A percentile compares a stretch with the other conserved stretches of the same genome.
These are phyloP conservation scores for Cyphellophora europaea DNA, from an alignment of 2,329 filamentous ascomycete genomes.

Conservation along the genomic window DNA sequence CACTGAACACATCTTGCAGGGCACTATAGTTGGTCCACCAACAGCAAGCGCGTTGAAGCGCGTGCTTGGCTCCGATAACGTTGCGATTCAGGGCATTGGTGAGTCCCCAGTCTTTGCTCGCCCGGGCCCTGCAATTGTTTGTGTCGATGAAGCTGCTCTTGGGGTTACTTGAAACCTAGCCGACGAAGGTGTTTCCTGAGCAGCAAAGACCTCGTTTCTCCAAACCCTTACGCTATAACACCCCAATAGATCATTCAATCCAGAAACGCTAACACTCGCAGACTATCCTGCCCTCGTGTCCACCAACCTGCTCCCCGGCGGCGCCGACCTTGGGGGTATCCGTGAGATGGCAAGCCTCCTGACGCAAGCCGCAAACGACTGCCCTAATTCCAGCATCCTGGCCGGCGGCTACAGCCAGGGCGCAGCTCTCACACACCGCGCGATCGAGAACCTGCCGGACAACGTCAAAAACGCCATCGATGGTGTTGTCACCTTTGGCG, in stretches of 20 bases:
- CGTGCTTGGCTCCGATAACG: slow-evolving; percentile 1
- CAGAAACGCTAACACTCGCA: too few species aligned
- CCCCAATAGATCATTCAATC: too few species aligned
- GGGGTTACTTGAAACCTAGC: too few species aligned
- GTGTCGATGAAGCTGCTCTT: too few species aligned
- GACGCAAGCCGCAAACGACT: slow-evolving; percentile 1
- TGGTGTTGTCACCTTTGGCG: slow-evolving; percentile 35
- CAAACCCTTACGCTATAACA: too few species aligned
- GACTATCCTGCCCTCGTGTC: slow-evolving; percentile 4
- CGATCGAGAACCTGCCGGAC: slow-evolving; percentile 21
- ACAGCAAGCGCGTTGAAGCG: slow-evolving; percentile 21
- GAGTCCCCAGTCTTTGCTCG: too few species aligned
- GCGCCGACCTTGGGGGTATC: slow-evolving; percentile 5
- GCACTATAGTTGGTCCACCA: slow-evolving; percentile 23
- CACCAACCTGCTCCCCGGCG: slow-evolving; percentile 3
- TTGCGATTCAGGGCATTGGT: slow-evolving; percentile 4
- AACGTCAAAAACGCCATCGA: slow-evolving; percentile 23
- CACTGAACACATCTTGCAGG: too few species aligned
- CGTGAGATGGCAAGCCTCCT: slow-evolving; percentile 2
- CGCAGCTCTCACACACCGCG: slow-evolving; percentile 26
- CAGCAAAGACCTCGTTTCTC: too few species aligned
- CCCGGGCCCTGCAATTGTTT: too few species aligned
- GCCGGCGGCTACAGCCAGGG: slow-evolving; percentile 19
- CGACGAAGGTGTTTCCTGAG: too few species aligned
- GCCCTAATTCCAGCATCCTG: slow-evolving; percentile 3